Evolutionary conservation across 148 eudicot species (phyloP), one percentile per base, ranked within the genome.

Genomic region (Gaultheria prostrata): DNA sequence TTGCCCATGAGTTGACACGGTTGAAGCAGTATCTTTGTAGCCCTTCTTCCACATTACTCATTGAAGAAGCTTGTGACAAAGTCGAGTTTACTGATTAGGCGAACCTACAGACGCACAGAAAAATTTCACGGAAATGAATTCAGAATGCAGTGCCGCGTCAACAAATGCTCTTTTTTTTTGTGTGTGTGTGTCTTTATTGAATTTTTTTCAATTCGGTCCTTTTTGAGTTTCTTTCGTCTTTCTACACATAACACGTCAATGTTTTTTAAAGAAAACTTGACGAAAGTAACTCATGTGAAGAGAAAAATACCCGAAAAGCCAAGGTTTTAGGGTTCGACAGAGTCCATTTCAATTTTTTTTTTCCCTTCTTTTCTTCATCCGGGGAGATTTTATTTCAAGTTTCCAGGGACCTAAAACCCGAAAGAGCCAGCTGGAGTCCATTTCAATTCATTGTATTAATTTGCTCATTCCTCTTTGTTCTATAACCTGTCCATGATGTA

Each of bases 1-100:
- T 95, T 21, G 93, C 97, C 54, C 89, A 88, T 73, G 98, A 93
- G 74, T 86, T 95, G 90, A 88, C 88, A 61, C 86, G 78, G 81
- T 84, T 92, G 79, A 91, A 92, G 87, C 88, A 91, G 33, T 91
- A 90, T 84, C 82, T 93, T 83, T 83, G 83, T 35, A 78, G 54
- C 76, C 77, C 88, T 82, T 80, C 88, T 80, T 33, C 85, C 33
- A 49, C 86, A 28, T 24, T 78, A 11, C 65, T 81, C 81, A 32
- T 73, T 13, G 88, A 83, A 87, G 88, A 88, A 67, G 83, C 18
- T 67, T 81, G 82, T 49, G 28, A 80, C 3, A 80, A 78, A 83
- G 54, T 45, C 11, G 46, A 13, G 35, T 57, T 35, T 6, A 6
- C 51, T 72, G 45, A 70, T 69, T 48, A 2, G 59, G 67, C 30